Evolutionary conservation across 2,329 filamentous ascomycete genomes (phyloP), one percentile per base, ranked within the genome.

Genomic region (Didymella keratinophila): DNA sequence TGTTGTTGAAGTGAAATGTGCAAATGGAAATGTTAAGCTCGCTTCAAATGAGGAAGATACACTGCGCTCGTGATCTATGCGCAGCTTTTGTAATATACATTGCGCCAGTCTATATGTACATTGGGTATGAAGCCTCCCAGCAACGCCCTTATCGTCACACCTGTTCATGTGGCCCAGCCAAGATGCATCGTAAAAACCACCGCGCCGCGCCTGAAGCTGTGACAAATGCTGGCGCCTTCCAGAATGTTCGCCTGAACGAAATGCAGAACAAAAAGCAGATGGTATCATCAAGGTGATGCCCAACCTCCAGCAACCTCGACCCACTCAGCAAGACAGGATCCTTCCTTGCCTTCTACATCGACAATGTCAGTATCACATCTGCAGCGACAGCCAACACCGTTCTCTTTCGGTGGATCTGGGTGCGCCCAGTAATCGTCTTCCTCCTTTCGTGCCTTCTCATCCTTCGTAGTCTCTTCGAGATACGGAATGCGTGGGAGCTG

Each of bases 371-470:
- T 97, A 74, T 99, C 95, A 78, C 95, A 99, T 75, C 90, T 89
- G 82, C 95, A 99, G 71, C 95, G 88, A 80, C 95, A 99, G 36
- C 95, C 95, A 9, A 99, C 93, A 36, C 95, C 95, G 70, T 98
- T 98, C 80, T 97, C 93, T 80, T 95, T 93, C 67, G 90, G 89
- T 7, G 88, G 81, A 74, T 99, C 95, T 78, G 88, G 92, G 39
- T 87, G 86, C 56, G 92, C 93, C 93, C 94, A 99, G 81, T 98
- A 99, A 64, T 93, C 90, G 72, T 98, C 95, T 79, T 99, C 95
- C 77, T 97, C 93, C 58, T 87, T 85, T 46, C 94, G 88, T 78
- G 91, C 89, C 79, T 91, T 93, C 74, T 93, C 89, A 66, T 96
- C 90, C 14, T 83, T 71, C 0, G 91, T 96, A 16, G 91, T 95